Conservation (phyloP, 768 basidiomycete species). For the Amanita exitialis region DNA sequence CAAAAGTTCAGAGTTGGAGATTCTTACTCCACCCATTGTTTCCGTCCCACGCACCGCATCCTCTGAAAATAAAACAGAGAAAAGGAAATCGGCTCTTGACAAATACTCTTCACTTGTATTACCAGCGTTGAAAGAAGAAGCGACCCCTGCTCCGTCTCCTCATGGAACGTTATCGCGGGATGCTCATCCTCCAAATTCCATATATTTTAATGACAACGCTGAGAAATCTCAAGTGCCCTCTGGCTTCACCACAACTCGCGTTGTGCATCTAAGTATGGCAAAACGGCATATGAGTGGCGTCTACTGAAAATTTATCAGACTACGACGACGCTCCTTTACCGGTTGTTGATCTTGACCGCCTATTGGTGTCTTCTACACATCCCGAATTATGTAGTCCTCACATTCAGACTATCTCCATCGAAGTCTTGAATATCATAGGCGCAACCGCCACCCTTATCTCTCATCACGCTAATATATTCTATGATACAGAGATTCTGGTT, state of each 20-base stretch:
- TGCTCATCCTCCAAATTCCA: background rate
- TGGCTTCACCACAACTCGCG: background rate
- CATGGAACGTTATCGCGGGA: conserved; percentile 38
- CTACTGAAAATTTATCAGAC: conserved; percentile 4
- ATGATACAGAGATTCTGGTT: conserved; percentile 62
- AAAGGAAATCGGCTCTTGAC: conserved; percentile 58
- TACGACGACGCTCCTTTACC: conserved; percentile 35
- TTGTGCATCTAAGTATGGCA: conserved; percentile 1
- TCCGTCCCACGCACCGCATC: conserved; percentile 15
- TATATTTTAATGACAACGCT: background rate
- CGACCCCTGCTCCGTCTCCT: conserved; percentile 47
- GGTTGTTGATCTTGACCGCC: conserved; percentile 31
- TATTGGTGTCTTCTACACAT: conserved; percentile 24
- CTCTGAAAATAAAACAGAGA: conserved; percentile 31
- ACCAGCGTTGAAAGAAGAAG: conserved; percentile 61
- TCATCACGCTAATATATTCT: conserved; percentile 44
- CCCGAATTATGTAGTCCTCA: conserved; percentile 21
- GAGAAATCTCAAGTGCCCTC: background rate
- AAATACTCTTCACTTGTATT: conserved; percentile 52
- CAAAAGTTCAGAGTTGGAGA: background rate
- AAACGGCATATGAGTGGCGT: background rate
- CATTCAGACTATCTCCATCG: conserved; percentile 57
- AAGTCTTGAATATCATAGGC: conserved; percentile 52
- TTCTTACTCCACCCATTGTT: background rate
- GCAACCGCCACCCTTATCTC: conserved; percentile 35